Evolutionary conservation across 176 grass and related monocot genomes (phyloP), one percentile per base, ranked within the genome.

Genomic region (Dendrocalamus sinicus): DNA sequence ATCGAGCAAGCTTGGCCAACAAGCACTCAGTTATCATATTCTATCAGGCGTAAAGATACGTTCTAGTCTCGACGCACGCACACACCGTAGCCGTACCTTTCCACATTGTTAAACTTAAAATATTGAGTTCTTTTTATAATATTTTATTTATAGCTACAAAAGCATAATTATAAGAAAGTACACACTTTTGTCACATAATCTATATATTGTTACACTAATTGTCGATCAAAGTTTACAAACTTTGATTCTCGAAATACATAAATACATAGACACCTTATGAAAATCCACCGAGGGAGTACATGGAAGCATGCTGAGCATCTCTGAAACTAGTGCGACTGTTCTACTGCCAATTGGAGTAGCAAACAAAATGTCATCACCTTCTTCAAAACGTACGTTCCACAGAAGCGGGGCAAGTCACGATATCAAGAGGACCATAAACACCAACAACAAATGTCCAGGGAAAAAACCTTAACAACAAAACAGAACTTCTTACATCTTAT

Each of bases 401-500:
- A 47, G 17, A 77, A 70, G 19, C n/a, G 32, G 40, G 54, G 9
- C 52, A 43, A 58, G n/a, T 35, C 32, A 73, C 23, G 39, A 39
- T 41, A 48, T 20, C 59, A 54, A 75, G 19, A 12, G 44, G 59
- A 53, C 32, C 32, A 35, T 35, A 35, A 70, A 52, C 77, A 17
- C 1, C 22, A 89, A 80, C 26, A 68, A 6, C 19, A 58, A 62
- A 70, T 76, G 43, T n/a, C 23, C 54, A 57, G 17, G 13, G 67
- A 46, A 2, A 15, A 81, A 23, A 11, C 13, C 23, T 59, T 32
- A 50, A 76, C 75, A 89, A 12, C 52, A 47, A 13, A 67, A 35
- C 8, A 12, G 4, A 60, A 37, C 19, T 60, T 59, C 7, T 70
- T 70, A 86, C 77, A 82, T 85, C 66, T 83, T 90, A 90, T 86